A percentile compares a stretch with the other conserved stretches of the same genome.
phyloP scores from a whole-genome alignment of 2,329 filamentous ascomycete genomes.

The Aaosphaeria pasadenensis region DNA sequence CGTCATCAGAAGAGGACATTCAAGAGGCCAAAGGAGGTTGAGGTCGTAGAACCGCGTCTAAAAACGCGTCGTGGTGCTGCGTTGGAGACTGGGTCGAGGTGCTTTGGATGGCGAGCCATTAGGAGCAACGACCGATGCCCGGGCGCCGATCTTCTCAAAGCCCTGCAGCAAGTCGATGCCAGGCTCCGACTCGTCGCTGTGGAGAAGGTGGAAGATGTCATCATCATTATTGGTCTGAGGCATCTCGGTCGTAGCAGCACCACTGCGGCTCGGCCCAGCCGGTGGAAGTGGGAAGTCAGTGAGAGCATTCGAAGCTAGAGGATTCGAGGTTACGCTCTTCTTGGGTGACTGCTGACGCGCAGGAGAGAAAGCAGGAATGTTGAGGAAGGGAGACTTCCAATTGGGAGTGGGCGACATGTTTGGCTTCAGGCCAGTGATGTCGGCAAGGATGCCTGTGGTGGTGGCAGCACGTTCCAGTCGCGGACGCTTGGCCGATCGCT shows the following conservation, averaged over 20 bases:
- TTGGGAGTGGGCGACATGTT: conserved; percentile 43
- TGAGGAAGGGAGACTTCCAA: conserved; percentile 35
- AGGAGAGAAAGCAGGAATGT: conserved; percentile 35
- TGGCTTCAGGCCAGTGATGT: conserved; percentile 56
- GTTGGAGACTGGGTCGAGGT: conserved; percentile 22
- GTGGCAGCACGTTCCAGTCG: conserved; percentile 62
- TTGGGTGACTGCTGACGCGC: conserved; percentile 26
- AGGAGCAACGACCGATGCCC: conserved; percentile 23
- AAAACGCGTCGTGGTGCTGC: conserved; percentile 34
- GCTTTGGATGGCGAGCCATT: conserved; percentile 35
- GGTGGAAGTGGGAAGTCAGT: conserved; percentile 15
- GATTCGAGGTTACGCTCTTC: conserved; percentile 26
- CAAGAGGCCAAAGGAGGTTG: conserved; percentile 5
- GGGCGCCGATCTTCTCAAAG: conserved; percentile 68
- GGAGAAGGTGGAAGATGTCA: conserved; percentile 56
- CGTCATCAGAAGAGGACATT: conserved; percentile 7
- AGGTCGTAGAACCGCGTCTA: conserved; percentile 10
- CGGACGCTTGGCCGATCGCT: conserved; percentile 59
- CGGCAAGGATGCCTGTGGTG: conserved; percentile 60
- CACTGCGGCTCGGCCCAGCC: conserved; percentile 18
- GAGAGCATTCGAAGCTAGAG: conserved; percentile 5
- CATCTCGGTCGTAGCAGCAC: conserved; percentile 25
- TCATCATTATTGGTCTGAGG: conserved; percentile 42
- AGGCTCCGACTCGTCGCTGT: conserved; percentile 59
- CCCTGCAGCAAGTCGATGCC: conserved; percentile 70